Base-by-base conservation (phyloP, 305 asterid species). In the Nicotiana rustica region DNA sequence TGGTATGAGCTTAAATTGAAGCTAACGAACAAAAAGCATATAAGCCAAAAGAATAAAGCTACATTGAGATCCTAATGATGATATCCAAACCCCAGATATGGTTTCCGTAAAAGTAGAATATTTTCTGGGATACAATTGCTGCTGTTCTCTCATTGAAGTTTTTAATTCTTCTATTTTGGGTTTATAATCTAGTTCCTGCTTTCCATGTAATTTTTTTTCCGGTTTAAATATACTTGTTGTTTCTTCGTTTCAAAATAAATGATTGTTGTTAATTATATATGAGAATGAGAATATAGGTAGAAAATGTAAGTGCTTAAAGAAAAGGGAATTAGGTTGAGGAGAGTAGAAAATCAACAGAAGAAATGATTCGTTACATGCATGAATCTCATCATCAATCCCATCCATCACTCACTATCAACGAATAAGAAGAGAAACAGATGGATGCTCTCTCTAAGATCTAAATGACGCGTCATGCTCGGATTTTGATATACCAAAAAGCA, bases 391-490 rank as follows among this genome's bases (percentile, higher is more conserved):
- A 90, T 62, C 88, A 35, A 73, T 82, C 86, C 38, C 82, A 76
- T 84, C 86, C 85, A 82, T 77, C 90, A 82, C 83, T 86, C 89
- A 79, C 84, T 62, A 87, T 85, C 89, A 81, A 17, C 60, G 15
- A 4, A 47, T 35, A 29, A 57, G 7, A 60, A 82, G 71, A 55
- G 67, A 69, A 41, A 41, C 14, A 6, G 61, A 49, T 87, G 76
- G 86, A 84, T 89, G 87, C 77, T 56, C 70, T 82, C 35, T 3
- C 35, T 38, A 69, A 82, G 82, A 41, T 84, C 70, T 82, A 52
- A 76, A 82, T 71, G 88, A 86, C 89, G 85, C 90, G 85, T 90
- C 92, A 84, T 85, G 88, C 91, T 88, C 92, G 85, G 82, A 89
- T 89, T 92, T 92, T 89, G 83, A 90, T 89, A 89, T 82, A 15